Percentiles rank a stretch among this genome's conserved stretches.
These are phyloP conservation scores for Globisporangium parvum DNA, from an alignment of 352 stramenopile genomes.

Conservation along the genomic window DNA sequence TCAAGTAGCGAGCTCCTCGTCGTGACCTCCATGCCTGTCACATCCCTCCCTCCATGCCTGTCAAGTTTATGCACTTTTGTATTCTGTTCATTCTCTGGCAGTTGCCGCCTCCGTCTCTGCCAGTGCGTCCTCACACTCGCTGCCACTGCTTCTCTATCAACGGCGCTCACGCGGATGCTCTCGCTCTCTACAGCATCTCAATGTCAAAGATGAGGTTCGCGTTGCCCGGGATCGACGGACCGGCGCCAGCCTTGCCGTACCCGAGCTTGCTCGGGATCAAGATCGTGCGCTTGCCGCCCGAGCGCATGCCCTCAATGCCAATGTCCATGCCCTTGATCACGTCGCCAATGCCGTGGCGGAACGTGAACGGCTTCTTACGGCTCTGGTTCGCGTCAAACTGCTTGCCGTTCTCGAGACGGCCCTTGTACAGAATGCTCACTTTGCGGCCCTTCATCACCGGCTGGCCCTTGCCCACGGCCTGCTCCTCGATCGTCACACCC, in stretches of 20 bases:
- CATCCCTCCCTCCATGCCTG: no score
- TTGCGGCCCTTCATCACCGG: slow-evolving; percentile 55
- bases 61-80: neutral
- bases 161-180: neutral
- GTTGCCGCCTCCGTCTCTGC: neutral
- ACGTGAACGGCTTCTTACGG: slow-evolving; percentile 81
- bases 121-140: neutral
- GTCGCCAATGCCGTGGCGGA: slow-evolving; percentile 80
- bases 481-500: slow-evolving; percentile 75
- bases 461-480: slow-evolving; percentile 65
- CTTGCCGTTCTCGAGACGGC: slow-evolving; percentile 78
- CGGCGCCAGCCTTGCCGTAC: slow-evolving; percentile 86
- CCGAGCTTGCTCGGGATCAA: slow-evolving; percentile 91
- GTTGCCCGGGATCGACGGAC: slow-evolving; percentile 85
- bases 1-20: slow-evolving; percentile 28
- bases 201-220: slow-evolving; percentile 94
- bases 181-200: slow-evolving; percentile 69
- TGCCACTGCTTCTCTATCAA: neutral
- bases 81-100: neutral
- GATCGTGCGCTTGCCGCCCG: slow-evolving; percentile 90
- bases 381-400: slow-evolving; percentile 79
- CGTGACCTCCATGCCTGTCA: no score
- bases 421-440: slow-evolving; percentile 78
- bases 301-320: slow-evolving; percentile 86
- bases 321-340: slow-evolving; percentile 97